Evolutionary conservation across 352 stramenopile genomes (phyloP), one percentile per base, ranked within the genome.

Genomic region (Elongisporangium prolatum): DNA sequence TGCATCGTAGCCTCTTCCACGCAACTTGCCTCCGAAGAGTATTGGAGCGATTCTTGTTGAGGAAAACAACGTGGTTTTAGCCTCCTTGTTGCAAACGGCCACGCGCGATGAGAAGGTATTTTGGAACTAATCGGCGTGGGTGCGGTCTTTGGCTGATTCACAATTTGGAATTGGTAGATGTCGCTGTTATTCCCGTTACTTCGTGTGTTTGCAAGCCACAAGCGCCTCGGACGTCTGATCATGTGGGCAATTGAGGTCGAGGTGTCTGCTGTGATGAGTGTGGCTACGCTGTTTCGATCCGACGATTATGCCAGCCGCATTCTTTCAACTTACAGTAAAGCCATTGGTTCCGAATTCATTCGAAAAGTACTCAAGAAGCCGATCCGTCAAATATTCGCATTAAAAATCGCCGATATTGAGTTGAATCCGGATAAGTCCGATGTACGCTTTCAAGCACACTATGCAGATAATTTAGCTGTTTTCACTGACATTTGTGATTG

Each of bases 231-330:
- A 21, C 69, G 74, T 4, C 63, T 91, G 38, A 88, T 91, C 38
- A 70, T 71, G 17, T 91, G 82, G 82, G 78, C 75, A 21, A 91
- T 91, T 18, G 82, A 91, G 53, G 88, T 86, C 44, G 82, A 91
- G 53, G 80, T 89, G 3, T 68, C 76, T 25, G 86, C 75, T 7
- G 78, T 89, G 38, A 81, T 89, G 34, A 88, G 88, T 38, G 79
- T 91, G 14, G 80, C 80, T 48, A 90, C 80, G n/a, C 71, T 91
- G 14, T 91, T 91, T 57, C 77, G 82, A 17, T 89, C 80, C 1
- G 82, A 91, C 44, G 80, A 90, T 52, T 90, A 89, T 53, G 80
- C 82, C 24, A 89, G 77, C 53, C 58, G 80, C 6, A 63, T 91
- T 14, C 71, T 91, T 7, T 91, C 80, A 20, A 88, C 77, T 6